Conservation (phyloP, 306 rosid genomes). For the Acacia confusa region DNA sequence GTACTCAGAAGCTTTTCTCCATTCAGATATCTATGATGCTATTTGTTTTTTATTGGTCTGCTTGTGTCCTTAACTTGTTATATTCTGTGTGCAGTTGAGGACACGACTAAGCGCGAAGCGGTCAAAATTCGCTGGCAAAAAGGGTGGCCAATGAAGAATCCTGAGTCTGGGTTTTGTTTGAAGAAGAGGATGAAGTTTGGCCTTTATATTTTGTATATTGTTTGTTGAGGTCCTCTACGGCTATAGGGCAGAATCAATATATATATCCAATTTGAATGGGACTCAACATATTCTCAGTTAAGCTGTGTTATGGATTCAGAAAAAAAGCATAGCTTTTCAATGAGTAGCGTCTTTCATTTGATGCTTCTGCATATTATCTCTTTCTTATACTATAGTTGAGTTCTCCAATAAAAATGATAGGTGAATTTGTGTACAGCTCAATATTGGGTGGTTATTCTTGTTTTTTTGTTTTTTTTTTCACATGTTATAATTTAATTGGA, state of each 20-base stretch:
- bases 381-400: neutral
- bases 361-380: neutral
- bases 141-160: slow-evolving; percentile 33
- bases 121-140: slow-evolving; percentile 40
- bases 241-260: slow-evolving; percentile 31
- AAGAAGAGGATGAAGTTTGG: neutral
- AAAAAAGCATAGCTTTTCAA: slow-evolving; percentile 6
- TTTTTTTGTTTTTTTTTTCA: neutral
- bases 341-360: neutral
- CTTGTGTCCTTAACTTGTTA: slow-evolving; percentile 11
- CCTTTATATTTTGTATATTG: slow-evolving; percentile 21
- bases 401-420: neutral
- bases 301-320: slow-evolving; percentile 23
- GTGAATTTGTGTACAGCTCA: neutral
- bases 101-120: slow-evolving; percentile 56
- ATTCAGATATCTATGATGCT: slow-evolving; percentile 9
- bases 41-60: neutral
- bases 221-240: slow-evolving; percentile 39
- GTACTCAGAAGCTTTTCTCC: neutral
- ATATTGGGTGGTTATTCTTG: neutral
- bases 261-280: slow-evolving; percentile 18
- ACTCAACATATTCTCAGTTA: neutral
- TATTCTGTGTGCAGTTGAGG: slow-evolving; percentile 57
- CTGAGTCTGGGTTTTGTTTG: neutral
- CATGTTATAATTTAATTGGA: neutral